Conservation (phyloP, 768 basidiomycete species). For the Hemileccinum rubropunctum region DNA sequence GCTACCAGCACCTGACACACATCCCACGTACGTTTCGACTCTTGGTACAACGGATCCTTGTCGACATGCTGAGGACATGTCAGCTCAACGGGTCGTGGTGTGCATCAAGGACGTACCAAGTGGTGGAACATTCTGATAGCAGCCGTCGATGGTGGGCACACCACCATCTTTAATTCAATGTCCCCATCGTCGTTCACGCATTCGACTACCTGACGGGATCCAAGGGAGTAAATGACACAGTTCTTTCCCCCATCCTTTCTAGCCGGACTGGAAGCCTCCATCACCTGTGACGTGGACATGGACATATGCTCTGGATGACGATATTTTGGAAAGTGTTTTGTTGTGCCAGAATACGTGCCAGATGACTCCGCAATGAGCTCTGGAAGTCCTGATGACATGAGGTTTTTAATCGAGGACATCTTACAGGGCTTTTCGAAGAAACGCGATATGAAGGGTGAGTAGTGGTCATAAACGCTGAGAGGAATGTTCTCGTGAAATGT, state of each 20-base stretch:
- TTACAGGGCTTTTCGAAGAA: conserved; percentile 20
- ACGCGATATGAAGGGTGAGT: conserved; percentile 18
- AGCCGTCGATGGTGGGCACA: conserved; percentile 21
- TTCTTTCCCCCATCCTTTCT: conserved; percentile 13
- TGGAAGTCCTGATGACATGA: conserved; percentile 23
- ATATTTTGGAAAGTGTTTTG: conserved; percentile 20
- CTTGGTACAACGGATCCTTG: conserved; percentile 8
- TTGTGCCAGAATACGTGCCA: conserved; percentile 10
- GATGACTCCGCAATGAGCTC: conserved; percentile 22
- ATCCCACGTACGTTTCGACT: conserved; percentile 4
- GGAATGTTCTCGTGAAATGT: background rate
- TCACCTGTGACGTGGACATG: conserved; percentile 7
- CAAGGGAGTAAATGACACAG: conserved; percentile 23
- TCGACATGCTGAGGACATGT: conserved; percentile 12
- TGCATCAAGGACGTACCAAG: conserved; percentile 5
- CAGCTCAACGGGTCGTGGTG: background rate
- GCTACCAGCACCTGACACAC: too few species aligned
- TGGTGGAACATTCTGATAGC: conserved; percentile 21
- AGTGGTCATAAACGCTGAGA: background rate
- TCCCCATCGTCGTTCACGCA: conserved; percentile 8
- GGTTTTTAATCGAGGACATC: conserved; percentile 15
- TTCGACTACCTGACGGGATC: conserved; percentile 10
- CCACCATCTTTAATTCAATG: conserved; percentile 11
- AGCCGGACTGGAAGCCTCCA: conserved; percentile 12
- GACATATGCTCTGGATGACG: conserved; percentile 23